Conservation (phyloP, 352 stramenopile genomes). For the Chrysophaeum taylorii region DNA sequence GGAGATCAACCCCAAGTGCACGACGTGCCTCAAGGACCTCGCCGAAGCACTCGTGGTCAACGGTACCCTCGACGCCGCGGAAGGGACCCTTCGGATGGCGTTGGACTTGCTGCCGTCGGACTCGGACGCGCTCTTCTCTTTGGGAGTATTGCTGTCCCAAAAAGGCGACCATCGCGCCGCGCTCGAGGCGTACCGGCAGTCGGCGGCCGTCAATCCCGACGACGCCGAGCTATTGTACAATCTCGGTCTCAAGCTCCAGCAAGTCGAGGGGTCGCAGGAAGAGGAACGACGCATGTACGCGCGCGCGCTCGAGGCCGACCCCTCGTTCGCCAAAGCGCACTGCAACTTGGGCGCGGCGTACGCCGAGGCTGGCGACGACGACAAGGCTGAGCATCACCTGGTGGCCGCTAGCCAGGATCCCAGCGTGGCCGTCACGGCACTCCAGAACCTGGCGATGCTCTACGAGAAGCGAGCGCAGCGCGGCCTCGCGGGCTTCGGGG, state of each 20-base stretch:
- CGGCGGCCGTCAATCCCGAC: slow-evolving; percentile 39
- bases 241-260: slow-evolving; percentile 39
- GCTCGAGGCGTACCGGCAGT: slow-evolving; percentile 38
- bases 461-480: slow-evolving; percentile 43
- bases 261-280: slow-evolving; percentile 12
- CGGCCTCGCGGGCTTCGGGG: slow-evolving; percentile 46
- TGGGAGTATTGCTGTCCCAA: slow-evolving; percentile 39
- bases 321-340: neutral
- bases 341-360: slow-evolving; percentile 9
- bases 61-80: slow-evolving; percentile 33
- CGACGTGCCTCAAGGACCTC: slow-evolving; percentile 47
- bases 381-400: slow-evolving; percentile 36
- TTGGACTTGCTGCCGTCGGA: slow-evolving; percentile 41
- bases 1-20: slow-evolving; percentile 42
- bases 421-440: slow-evolving; percentile 32
- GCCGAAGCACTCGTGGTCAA: slow-evolving; percentile 30
- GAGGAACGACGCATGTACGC: slow-evolving; percentile 28
- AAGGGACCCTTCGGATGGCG: slow-evolving; percentile 31
- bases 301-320: slow-evolving; percentile 30
- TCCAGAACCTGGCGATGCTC: slow-evolving; percentile 39
- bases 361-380: neutral
- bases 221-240: slow-evolving; percentile 46
- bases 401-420: slow-evolving; percentile 32
- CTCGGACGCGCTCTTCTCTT: slow-evolving; percentile 41
- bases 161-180: slow-evolving; percentile 36